A percentile compares a stretch with the other conserved stretches of the same genome.
Conservation (phyloP, 306 rosid genomes). For the Lagenaria siceraria region DNA sequence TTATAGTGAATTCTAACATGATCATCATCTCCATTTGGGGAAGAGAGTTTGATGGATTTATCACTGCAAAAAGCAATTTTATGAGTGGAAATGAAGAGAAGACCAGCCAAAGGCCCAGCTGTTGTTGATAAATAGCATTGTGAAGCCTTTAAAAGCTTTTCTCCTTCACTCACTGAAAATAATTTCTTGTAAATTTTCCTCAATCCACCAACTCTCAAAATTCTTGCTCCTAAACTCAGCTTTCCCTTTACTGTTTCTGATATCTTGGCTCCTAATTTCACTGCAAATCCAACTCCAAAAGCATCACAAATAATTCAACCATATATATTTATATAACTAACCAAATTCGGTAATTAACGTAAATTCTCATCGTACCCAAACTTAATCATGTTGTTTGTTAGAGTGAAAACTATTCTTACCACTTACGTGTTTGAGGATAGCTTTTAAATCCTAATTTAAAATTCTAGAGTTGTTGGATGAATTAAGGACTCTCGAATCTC, state of each 20-base stretch:
- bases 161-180: neutral
- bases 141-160: conserved; percentile 3
- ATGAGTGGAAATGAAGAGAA: conserved; percentile 4
- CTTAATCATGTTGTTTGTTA: too few relatives aligned
- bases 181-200: neutral
- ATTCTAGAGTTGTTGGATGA: too few relatives aligned
- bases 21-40: neutral
- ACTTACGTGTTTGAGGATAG: too few relatives aligned
- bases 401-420: too few relatives aligned
- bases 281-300: conserved; percentile 21
- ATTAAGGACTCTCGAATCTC: accelerated
- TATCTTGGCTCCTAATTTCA: conserved; percentile 49
- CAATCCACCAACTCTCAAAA: conserved; percentile 19
- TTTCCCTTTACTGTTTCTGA: conserved; percentile 58
- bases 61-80: neutral
- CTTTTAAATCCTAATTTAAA: neutral
- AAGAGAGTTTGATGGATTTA: neutral
- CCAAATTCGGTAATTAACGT: neutral
- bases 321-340: neutral
- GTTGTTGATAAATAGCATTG: conserved; percentile 5
- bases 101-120: conserved; percentile 3
- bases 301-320: too few relatives aligned
- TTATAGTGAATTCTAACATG: neutral
- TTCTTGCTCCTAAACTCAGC: conserved; percentile 55
- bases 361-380: too few relatives aligned